Percentiles rank a stretch among this genome's conserved stretches.
These are phyloP conservation scores for Tephrocybe sp. DNA, from an alignment of 768 basidiomycete genomes.

Conservation along the genomic window DNA sequence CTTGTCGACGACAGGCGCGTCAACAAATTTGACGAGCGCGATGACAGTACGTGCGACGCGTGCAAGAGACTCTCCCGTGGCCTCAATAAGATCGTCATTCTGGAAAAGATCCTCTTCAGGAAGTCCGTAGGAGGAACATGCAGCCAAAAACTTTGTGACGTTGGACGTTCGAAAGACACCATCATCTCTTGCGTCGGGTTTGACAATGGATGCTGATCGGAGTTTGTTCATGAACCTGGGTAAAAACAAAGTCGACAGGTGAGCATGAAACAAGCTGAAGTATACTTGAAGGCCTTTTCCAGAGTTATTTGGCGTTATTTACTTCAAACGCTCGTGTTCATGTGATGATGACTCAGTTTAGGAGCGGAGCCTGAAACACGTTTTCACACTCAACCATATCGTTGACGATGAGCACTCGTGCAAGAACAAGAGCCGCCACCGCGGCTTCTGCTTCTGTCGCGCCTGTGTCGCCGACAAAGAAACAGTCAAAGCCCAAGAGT, in stretches of 20 bases:
- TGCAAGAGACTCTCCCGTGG: slow-evolving; percentile 55
- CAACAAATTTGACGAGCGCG: slow-evolving; percentile 61
- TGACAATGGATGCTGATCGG: slow-evolving; percentile 54
- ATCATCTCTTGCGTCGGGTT: slow-evolving; percentile 65
- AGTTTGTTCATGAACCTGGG: slow-evolving; percentile 78
- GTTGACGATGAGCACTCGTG: slow-evolving; percentile 42
- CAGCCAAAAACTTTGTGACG: slow-evolving; percentile 73
- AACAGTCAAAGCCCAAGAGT: slow-evolving; percentile 15
- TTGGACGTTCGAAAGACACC: slow-evolving; percentile 67
- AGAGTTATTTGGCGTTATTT: slow-evolving; percentile 3
- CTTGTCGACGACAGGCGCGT: slow-evolving; percentile 45
- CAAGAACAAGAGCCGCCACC: slow-evolving; percentile 37
- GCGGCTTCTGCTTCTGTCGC: slow-evolving; percentile 20
- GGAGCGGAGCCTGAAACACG: slow-evolving; percentile 16
- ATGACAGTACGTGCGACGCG: slow-evolving; percentile 76
- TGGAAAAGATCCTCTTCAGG: slow-evolving; percentile 62
- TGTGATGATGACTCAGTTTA: slow-evolving; percentile 15
- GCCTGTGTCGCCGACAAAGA: slow-evolving; percentile 8
- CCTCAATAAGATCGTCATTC: slow-evolving; percentile 65
- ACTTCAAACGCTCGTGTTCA: neutral
- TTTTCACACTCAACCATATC: slow-evolving; percentile 7
- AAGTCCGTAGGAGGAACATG: slow-evolving; percentile 67
- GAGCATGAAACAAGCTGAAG: no score
- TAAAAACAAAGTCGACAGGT: no score
- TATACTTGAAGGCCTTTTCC: neutral